Base-by-base conservation (phyloP, 192 early-diverging fungal species). In the Mortierella antarctica region DNA sequence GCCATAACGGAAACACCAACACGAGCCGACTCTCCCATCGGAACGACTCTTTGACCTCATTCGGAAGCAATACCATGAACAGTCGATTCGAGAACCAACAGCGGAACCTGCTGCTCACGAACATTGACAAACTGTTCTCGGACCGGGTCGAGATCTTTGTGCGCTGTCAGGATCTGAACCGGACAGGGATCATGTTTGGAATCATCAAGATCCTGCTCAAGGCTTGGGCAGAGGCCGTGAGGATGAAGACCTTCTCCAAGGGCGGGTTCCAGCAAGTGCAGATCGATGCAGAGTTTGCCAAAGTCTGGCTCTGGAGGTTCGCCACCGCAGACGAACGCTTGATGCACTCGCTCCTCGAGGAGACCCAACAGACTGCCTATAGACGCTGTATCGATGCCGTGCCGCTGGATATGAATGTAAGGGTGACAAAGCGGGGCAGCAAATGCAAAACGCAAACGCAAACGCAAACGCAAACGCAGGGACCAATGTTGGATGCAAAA, bases 101-200 rank as follows among this genome's bases (percentile, higher is more conserved):
- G 54, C 74, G 81, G 12, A 84, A 82, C 21, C 49, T 89, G 62
- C 61, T 92, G 62, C 58, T 92, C 65, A 88, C 71, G 45, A 86
- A 90, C 58, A 93, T 95, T 70, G 90, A 90, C 66, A 88, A 87
- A 42, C 83, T 95, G 18, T 95, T 95, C 72, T 83, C 88, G 15
- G 93, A 93, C 21, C 83, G 87, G 4, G 83, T 91, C 13, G 91
- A 89, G 60, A 90, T 90, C 41, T 92, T 88, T 80, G 86, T 91
- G 12, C 76, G 76, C 4, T 79, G 76, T 52, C 76, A 79, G 53
- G 92, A 92, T 41, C 65, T 91, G 73, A 83, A 73, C 31, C 53
- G 84, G 52, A 50, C 59, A 2, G 89, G 83, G 7, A 81, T 91
- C 39, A 74, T 89, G 61, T 80, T 66, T 59, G 86, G 85, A 9